Conservation (phyloP, 2,329 filamentous ascomycete genomes). For the Trichophyton verrucosum region DNA sequence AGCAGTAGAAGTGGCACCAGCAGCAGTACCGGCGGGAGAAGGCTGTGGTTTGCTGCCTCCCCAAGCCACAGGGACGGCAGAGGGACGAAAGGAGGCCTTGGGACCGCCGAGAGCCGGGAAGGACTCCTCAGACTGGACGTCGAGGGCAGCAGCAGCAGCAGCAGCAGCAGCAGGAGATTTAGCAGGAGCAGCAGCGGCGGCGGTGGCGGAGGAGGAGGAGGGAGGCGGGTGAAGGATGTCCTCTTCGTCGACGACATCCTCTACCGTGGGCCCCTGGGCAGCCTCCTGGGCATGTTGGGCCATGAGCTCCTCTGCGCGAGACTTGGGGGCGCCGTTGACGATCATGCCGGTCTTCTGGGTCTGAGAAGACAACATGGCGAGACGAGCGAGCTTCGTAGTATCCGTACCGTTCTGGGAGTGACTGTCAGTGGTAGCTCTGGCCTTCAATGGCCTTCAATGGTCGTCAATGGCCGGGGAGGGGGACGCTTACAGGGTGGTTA, state of each 20-base stretch:
- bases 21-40: conserved; percentile 11
- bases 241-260: conserved; percentile 73
- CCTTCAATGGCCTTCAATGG: too few species aligned
- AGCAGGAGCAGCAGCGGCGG: conserved; percentile 17
- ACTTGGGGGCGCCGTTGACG: conserved; percentile 20
- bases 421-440: too few species aligned
- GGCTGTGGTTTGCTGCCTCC: conserved; percentile 47
- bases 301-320: conserved; percentile 42
- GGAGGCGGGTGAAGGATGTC: conserved; percentile 47
- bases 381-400: too few species aligned
- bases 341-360: conserved; percentile 8
- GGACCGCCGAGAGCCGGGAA: conserved; percentile 78
- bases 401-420: too few species aligned
- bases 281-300: conserved; percentile 42
- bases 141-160: conserved; percentile 40
- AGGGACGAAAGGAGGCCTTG: conserved; percentile 47
- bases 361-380: conserved; percentile 8
- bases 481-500: not conserved
- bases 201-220: conserved; percentile 19
- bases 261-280: conserved; percentile 55
- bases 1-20: conserved; percentile 20
- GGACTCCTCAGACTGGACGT: conserved; percentile 77
- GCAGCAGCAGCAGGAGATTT: conserved; percentile 15
- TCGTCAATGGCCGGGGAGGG: not conserved
- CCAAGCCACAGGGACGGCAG: conserved; percentile 62